A percentile compares a stretch with the other conserved stretches of the same genome.
Evolutionary conservation across 2,329 filamentous ascomycete genomes (phyloP).

Genomic region (Purpureocillium takamizusanense): DNA sequence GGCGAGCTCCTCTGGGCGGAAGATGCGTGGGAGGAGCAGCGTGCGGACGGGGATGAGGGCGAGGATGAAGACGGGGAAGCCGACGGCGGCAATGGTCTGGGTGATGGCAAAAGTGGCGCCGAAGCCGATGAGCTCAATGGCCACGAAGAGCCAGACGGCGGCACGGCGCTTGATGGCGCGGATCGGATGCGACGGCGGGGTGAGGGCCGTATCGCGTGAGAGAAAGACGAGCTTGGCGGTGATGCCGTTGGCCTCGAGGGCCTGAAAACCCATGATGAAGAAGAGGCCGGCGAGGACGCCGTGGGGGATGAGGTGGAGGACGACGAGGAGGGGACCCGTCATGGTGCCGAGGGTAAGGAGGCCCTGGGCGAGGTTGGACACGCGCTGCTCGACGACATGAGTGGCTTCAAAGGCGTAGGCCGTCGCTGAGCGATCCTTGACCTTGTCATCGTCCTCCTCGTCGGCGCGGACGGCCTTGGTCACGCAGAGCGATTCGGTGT

Average conservation of each 20-base stretch:
- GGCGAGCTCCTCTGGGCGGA: constrained; percentile 50
- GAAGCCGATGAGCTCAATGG: constrained; percentile 60
- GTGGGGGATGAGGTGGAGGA: constrained; percentile 70
- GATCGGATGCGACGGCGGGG: constrained; percentile 49
- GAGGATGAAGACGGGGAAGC: constrained; percentile 69
- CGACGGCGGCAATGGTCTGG: constrained; percentile 73
- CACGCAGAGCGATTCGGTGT: constrained; percentile 70
- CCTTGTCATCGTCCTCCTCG: constrained; percentile 45
- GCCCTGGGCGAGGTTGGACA: constrained; percentile 71
- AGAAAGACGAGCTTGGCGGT: constrained; percentile 67
- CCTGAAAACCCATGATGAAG: constrained; percentile 78
- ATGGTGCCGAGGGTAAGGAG: constrained; percentile 72
- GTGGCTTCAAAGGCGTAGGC: constrained; percentile 36
- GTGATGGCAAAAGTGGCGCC: constrained; percentile 76
- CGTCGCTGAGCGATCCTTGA: constrained; percentile 23
- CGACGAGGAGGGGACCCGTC: constrained; percentile 63
- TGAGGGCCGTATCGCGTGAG: constrained; percentile 54
- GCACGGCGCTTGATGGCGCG: constrained; percentile 48
- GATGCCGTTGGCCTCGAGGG: constrained; percentile 68
- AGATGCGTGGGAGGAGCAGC: constrained; percentile 52
- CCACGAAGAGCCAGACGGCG: constrained; percentile 65
- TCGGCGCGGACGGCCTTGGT: constrained; percentile 42
- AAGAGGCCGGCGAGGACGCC: constrained; percentile 73
- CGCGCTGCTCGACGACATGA: constrained; percentile 68
- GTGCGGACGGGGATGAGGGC: constrained; percentile 58